These are phyloP conservation scores for Entomortierella beljakovae DNA, from an alignment of 192 early-diverging fungal genomes.

Conservation along the genomic window DNA sequence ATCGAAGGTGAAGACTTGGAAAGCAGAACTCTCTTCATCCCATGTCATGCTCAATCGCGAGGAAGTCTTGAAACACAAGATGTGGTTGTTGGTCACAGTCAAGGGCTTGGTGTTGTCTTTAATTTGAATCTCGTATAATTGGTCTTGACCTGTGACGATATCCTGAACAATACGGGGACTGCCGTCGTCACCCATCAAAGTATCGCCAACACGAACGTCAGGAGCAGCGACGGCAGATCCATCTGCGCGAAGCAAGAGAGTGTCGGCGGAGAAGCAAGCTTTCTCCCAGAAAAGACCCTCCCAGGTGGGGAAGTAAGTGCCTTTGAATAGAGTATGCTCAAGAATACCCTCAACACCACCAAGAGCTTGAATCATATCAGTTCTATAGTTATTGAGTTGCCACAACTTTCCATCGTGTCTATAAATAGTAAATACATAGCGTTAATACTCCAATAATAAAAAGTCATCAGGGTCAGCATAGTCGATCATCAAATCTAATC, in stretches of 20 bases:
- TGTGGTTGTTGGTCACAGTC: slow-evolving; percentile 51
- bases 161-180: slow-evolving; percentile 48
- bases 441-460: no score
- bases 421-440: no score
- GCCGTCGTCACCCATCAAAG: slow-evolving; percentile 63
- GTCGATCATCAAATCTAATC: no score
- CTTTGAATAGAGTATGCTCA: slow-evolving; percentile 98
- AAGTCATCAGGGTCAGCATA: no score
- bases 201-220: slow-evolving; percentile 53
- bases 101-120: slow-evolving; percentile 21
- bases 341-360: slow-evolving; percentile 99
- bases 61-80: slow-evolving; percentile 47
- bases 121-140: slow-evolving; percentile 34
- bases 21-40: slow-evolving; percentile 9
- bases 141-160: slow-evolving; percentile 44
- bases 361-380: slow-evolving; percentile 99
- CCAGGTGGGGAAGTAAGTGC: slow-evolving; percentile 98
- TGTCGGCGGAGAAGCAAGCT: slow-evolving; percentile 55
- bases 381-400: slow-evolving; percentile 98
- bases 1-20: slow-evolving; percentile 5
- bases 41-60: slow-evolving; percentile 12
- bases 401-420: slow-evolving; percentile 91
- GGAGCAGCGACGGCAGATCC: slow-evolving; percentile 47
- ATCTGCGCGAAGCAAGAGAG: slow-evolving; percentile 43
- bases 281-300: slow-evolving; percentile 99